Percentiles rank a stretch among this genome's conserved stretches.
These are phyloP conservation scores for Vickermania spadyakhi DNA, from an alignment of 208 protist genomes.

Conservation along the genomic window DNA sequence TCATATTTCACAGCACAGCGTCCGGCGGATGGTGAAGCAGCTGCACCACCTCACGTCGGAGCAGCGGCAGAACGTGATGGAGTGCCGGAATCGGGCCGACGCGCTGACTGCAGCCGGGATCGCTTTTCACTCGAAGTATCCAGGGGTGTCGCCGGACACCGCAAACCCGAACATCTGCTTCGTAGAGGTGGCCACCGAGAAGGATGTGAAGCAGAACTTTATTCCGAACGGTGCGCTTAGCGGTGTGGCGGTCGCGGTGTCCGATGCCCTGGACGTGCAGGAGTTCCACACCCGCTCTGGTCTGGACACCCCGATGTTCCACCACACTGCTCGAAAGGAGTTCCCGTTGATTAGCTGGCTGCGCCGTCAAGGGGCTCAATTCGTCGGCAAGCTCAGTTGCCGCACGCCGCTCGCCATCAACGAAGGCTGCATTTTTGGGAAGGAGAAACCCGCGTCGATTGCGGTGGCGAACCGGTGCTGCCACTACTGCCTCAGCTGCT, in stretches of 20 bases:
- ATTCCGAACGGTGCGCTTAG: constrained; percentile 50
- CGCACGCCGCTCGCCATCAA: constrained; percentile 50
- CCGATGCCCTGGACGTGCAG: constrained; percentile 58
- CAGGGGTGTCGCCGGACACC: constrained; percentile 7
- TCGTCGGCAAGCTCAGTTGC: constrained; percentile 69
- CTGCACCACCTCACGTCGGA: constrained; percentile 37
- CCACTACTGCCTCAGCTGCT: constrained; percentile 73
- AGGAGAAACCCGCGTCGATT: constrained; percentile 30
- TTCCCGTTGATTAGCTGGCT: constrained; percentile 80
- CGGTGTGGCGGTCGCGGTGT: constrained; percentile 69
- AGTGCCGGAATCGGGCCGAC: constrained; percentile 43
- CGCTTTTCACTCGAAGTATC: constrained; percentile 2
- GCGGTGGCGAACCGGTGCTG: constrained; percentile 44
- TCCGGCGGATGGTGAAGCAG: constrained; percentile 36
- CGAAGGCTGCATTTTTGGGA: constrained; percentile 52
- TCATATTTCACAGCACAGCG: constrained; percentile 21
- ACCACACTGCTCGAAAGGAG: constrained; percentile 41
- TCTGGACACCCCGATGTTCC: constrained; percentile 38
- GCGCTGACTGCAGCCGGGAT: constrained; percentile 36
- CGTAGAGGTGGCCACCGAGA: constrained; percentile 45
- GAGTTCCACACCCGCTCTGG: constrained; percentile 64
- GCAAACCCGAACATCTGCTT: constrained; percentile 38
- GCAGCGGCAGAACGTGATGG: constrained; percentile 46
- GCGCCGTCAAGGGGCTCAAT: constrained; percentile 56
- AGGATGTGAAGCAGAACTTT: constrained; percentile 36